Conservation (phyloP, 2,329 filamentous ascomycete genomes). For the Metarhizium humberi region DNA sequence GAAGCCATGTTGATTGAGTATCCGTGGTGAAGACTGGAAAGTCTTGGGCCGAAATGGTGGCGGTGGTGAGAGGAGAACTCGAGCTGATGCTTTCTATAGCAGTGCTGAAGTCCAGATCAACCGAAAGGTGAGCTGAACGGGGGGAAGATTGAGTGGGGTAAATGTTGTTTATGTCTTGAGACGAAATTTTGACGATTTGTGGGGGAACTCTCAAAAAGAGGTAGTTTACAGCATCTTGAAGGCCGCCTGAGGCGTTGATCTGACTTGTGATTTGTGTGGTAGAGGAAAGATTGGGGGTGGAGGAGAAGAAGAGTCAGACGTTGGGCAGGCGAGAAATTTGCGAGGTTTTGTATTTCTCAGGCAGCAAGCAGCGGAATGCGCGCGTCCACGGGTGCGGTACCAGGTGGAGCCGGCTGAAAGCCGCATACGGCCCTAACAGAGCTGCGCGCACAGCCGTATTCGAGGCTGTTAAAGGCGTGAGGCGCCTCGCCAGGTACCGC, state of each 20-base stretch:
- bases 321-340: conserved; percentile 12
- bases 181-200: conserved; percentile 44
- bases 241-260: conserved; percentile 27
- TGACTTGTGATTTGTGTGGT: conserved; percentile 21
- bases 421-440: conserved; percentile 3
- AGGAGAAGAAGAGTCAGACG: conserved; percentile 17
- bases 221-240: conserved; percentile 51
- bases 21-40: conserved; percentile 74
- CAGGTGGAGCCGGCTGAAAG: not conserved
- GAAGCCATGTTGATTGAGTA: conserved; percentile 73
- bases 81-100: conserved; percentile 48
- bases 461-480: conserved; percentile 1
- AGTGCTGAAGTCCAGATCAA: conserved; percentile 59
- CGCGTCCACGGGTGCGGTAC: conserved; percentile 10
- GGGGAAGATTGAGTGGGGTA: conserved; percentile 36
- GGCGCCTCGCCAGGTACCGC: conserved; percentile 6
- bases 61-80: conserved; percentile 44
- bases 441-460: not conserved
- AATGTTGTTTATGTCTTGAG: conserved; percentile 28
- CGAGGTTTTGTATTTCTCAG: conserved; percentile 37
- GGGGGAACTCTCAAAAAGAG: conserved; percentile 27
- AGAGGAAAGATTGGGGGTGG: conserved; percentile 22
- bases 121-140: conserved; percentile 44
- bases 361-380: conserved; percentile 25
- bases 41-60: conserved; percentile 56